Conservation (phyloP, 1,139 yeast species). For the Diutina catenulata region DNA sequence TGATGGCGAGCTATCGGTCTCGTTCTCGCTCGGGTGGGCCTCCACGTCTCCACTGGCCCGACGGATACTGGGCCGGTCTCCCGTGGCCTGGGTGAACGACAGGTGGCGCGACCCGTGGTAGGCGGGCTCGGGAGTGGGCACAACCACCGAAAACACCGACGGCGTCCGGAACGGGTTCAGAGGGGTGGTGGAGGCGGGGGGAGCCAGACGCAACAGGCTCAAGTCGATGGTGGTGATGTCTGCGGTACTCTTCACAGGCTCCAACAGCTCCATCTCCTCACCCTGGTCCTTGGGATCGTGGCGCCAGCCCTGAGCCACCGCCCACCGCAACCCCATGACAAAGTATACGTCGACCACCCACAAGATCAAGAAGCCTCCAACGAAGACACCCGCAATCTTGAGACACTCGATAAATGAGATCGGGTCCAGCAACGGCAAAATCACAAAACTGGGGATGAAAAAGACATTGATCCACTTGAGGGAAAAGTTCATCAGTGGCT, state of each 20-base stretch:
- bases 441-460: conserved; percentile 67
- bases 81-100: too few relatives aligned
- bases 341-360: conserved; percentile 32
- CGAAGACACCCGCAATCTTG: conserved; percentile 62
- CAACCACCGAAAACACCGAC: too few relatives aligned
- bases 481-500: conserved; percentile 58
- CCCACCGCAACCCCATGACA: conserved; percentile 20
- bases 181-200: too few relatives aligned
- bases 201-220: conserved; percentile 11
- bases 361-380: conserved; percentile 43
- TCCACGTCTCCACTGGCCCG: too few relatives aligned
- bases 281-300: conserved; percentile 10
- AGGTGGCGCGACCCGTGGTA: too few relatives aligned
- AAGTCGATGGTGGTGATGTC: conserved; percentile 29
- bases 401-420: conserved; percentile 59
- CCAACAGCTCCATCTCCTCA: neutral
- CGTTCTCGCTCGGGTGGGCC: too few relatives aligned
- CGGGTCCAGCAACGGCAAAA: conserved; percentile 53
- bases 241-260: conserved; percentile 8
- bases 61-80: too few relatives aligned
- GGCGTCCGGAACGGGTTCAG: too few relatives aligned
- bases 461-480: conserved; percentile 70
- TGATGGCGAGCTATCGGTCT: too few relatives aligned
- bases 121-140: too few relatives aligned
- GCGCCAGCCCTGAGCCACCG: conserved; percentile 13